Evolutionary conservation across 1,284 basidiomycete species (phyloP).

Genomic region (Wallemia hederae): DNA sequence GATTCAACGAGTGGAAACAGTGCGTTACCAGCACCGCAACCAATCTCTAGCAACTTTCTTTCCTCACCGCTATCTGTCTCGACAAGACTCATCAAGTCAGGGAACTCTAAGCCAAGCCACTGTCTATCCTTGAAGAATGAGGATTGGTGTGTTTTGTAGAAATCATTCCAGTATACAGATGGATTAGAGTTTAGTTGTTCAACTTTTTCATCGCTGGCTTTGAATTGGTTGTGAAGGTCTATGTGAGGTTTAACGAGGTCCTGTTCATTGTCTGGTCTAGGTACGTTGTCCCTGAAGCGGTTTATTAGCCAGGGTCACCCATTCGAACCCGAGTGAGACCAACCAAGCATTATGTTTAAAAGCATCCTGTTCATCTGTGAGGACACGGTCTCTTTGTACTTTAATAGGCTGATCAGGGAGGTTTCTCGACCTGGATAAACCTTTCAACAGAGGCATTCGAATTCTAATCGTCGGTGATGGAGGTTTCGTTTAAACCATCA

Average conservation of each 20-base stretch:
- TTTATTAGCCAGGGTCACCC: conserved; percentile 4
- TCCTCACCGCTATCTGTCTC: neutral
- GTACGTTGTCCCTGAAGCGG: conserved; percentile 42
- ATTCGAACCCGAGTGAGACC: conserved; percentile 3
- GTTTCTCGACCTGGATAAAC: neutral
- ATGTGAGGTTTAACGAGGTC: conserved; percentile 37
- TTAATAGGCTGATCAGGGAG: neutral
- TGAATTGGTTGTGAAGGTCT: conserved; percentile 31
- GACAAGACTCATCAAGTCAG: neutral
- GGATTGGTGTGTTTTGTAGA: conserved; percentile 50
- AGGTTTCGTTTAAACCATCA: too few species aligned
- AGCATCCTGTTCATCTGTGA: conserved; percentile 14
- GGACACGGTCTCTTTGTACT: conserved; percentile 7
- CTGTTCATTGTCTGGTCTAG: conserved; percentile 44
- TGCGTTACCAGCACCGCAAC: conserved; percentile 63
- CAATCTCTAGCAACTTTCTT: conserved; percentile 6
- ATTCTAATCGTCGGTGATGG: too few species aligned
- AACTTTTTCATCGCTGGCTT: conserved; percentile 33
- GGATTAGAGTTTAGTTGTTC: conserved; percentile 41
- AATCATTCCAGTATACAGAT: conserved; percentile 50
- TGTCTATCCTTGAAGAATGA: conserved; percentile 81
- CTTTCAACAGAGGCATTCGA: neutral
- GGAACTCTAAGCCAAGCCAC: conserved; percentile 57
- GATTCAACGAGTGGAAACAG: conserved; percentile 58
- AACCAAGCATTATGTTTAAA: conserved; percentile 18